Base-by-base conservation (phyloP, 108 stramenopile genomes). In the Parmales sp. region DNA sequence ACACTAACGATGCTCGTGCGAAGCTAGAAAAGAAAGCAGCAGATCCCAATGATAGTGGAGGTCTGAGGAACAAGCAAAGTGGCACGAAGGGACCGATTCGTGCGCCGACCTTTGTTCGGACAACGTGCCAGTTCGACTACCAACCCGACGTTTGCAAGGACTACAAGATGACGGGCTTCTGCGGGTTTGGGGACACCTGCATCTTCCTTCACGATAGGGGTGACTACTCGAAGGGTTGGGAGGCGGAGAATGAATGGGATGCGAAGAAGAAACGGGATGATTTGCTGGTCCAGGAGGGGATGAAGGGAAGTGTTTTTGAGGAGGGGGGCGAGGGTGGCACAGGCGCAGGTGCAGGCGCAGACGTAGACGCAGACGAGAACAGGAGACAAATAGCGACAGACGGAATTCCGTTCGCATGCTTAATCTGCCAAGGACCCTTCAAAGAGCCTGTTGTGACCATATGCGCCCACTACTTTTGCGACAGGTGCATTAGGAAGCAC, bases 101-200 rank as follows among this genome's bases (percentile, higher is more conserved):
- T 8, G 95, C 93, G 0, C 70, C 95, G 4, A 76, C 84, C 6
- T 88, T 87, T 63, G 78, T 96, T 4, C 86, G 97, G 7, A 86
- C 88, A 51, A 98, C 92, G 13, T 86, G 79, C 39, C 82, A 89
- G 25, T 95, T 97, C 72, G 98, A 99, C 70, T 97, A 97, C 72
- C 94, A 97, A 76, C 95, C 96, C 0, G 95, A 96, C 71, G 90
- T 99, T 65, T 99, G 98, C 81, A 99, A 99, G 72, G 98, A 99
- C 64, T 99, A 96, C 78, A 96, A 96, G 54, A 94, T 97, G 41
- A 99, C 98, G 0, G 98, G 98, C 39, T 99, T 95, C 78, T 99
- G 98, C 69, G 98, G 98, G 13, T 99, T 90, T 74, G 98, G 98
- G 0, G 98, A 99, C 71, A 90, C 85, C 8, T 99, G 98, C 54